Evolutionary conservation across 2,329 filamentous ascomycete genomes (phyloP), one percentile per base, ranked within the genome.

Genomic region (Aureobasidium leucospermi): DNA sequence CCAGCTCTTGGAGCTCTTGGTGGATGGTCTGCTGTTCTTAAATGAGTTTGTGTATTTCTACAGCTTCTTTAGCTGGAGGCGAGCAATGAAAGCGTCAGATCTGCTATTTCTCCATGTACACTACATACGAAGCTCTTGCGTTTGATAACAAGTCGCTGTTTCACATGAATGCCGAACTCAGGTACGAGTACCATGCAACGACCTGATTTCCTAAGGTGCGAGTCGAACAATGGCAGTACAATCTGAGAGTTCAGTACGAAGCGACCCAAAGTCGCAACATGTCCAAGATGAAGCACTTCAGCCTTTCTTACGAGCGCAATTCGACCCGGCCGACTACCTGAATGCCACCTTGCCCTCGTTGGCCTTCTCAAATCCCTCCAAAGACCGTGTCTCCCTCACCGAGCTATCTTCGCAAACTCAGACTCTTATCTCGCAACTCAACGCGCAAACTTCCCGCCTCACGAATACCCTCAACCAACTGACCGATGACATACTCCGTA

Each of bases 401-500:
- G 86, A 93, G 62, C 76, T 96, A 55, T 91, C 90, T 1, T 80
- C 85, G 0, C 89, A 91, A 69, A 87, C 92, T 0, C 92, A 96
- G 73, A 81, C 85, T 3, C 80, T 95, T n/a, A 80, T 96, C 48
- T 89, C 91, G 1, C 89, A 93, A 68, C 84, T 97, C 68, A 95
- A 89, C 69, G 88, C 90, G 8, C 90, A 96, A 71, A 96, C 91
- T 1, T 87, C 90, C 16, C 84, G 91, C 47, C 78, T 96, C 7
- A 90, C 91, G 13, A 85, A 81, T 58, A 89, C 86, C 47, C 80
- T 99, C 60, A 96, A 91, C 34, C 87, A 93, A 68, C 79, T 97
- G 61, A 96, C 94, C 10, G 93, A 99, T 72, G 94, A 97, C 66
- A 97, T 99, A 63, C 75, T 99, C 63, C 84, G 94, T 60, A 92